Base-by-base conservation (phyloP, 2,329 filamentous ascomycete genomes). In the Cylindrodendrum hubeiense region DNA sequence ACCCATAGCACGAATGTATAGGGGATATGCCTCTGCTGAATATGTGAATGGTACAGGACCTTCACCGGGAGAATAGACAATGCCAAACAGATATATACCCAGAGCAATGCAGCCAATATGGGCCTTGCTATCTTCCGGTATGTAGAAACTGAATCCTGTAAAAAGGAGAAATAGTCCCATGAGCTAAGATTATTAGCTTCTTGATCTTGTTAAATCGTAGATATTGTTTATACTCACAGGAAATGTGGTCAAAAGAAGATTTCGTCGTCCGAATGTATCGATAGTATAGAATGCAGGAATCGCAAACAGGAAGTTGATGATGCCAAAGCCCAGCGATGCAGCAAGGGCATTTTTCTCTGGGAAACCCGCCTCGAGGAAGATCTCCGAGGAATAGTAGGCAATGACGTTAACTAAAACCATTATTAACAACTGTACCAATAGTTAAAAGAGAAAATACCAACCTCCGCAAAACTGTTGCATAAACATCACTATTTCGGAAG, bases 261-360 rank as follows among this genome's bases (percentile, higher is more conserved):
- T 89, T 21, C 90, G 84, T 4, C 90, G 86, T 7, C 90, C 90
- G 63, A 90, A 91, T 0, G 86, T 90, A 72, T 93, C 90, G 28
- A 77, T 76, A 15, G 75, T 77, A 60, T 70, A 75, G 17, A 77
- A 66, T 5, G 74, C 74, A 4, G 76, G 74, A 59, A 76, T 70
- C 4, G 75, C 74, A 59, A 90, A 90, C 37, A 91, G 75, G 79
- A 87, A 91, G 74, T 91, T 91, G 72, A 91, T 85, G 53, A 90
- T 79, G 2, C 76, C 76, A 17, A 72, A 74, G 21, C 76, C 76
- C 19, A 77, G 68, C 4, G 75, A 77, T 13, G 75, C 75, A 26
- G 71, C 71, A 2, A 78, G 63, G 3, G 75, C 73, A 2, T 68
- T 69, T 37, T 70, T 71, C 28, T 67, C 60, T 7, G 64, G 66